A percentile compares a stretch with the other conserved stretches of the same genome.
Conservation (phyloP, 192 early-diverging fungal genomes). For the Chytriomyces sp. region DNA sequence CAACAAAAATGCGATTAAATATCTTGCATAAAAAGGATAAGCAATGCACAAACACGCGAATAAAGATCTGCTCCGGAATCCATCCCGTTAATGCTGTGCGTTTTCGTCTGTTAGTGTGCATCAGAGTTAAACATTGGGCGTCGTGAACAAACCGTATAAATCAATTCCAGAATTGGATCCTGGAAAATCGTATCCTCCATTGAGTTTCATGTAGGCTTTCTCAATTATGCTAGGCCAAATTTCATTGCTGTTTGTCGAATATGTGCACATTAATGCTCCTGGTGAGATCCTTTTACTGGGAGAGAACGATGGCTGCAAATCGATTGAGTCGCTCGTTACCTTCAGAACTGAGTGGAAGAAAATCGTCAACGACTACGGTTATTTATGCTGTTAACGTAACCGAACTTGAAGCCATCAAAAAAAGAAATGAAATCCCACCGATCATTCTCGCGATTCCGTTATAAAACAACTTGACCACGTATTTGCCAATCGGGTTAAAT, state of each 20-base stretch:
- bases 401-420: not conserved
- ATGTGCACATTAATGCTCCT: conserved; percentile 82
- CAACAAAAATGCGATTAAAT: conserved; percentile 10
- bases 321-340: conserved; percentile 40
- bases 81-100: conserved; percentile 84
- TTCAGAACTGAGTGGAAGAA: conserved; percentile 73
- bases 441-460: conserved; percentile 87
- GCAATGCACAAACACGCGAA: conserved; percentile 62
- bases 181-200: conserved; percentile 95
- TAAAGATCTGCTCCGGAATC: conserved; percentile 92
- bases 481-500: conserved; percentile 88
- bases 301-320: too few relatives aligned
- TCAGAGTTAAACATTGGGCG: conserved; percentile 12
- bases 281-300: not conserved
- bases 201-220: conserved; percentile 94
- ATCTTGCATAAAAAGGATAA: not conserved
- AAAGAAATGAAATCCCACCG: conserved; percentile 30
- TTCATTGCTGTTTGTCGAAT: conserved; percentile 75
- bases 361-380: conserved; percentile 80
- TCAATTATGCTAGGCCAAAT: conserved; percentile 87
- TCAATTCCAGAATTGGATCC: conserved; percentile 95
- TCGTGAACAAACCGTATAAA: conserved; percentile 62
- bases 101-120: not conserved
- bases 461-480: conserved; percentile 81
- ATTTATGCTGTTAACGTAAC: not conserved